These are phyloP conservation scores for Plasmodium blacklocki DNA, from an alignment of 169 alveolate genomes.

Conservation along the genomic window DNA sequence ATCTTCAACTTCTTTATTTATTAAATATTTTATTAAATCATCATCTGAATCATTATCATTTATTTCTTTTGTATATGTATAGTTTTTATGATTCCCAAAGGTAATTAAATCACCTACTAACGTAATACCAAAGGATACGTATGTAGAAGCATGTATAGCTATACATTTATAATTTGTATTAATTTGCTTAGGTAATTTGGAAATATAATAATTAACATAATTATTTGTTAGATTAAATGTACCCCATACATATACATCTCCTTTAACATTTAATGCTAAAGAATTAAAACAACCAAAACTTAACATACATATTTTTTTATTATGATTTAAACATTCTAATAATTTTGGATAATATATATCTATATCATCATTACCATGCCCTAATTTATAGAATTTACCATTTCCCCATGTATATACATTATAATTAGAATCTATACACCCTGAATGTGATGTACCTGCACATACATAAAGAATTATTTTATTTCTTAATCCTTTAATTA, in stretches of 20 bases:
- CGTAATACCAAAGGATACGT: conserved; percentile 19
- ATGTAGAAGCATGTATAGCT: conserved; percentile 51
- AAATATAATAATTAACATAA: conserved; percentile 8
- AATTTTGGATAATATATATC: conserved; percentile 37
- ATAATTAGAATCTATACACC: conserved; percentile 89
- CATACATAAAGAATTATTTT: conserved; percentile 81
- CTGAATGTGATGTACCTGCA: conserved; percentile 91
- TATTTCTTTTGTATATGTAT: neutral
- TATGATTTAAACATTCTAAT: conserved; percentile 24
- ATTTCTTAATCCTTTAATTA: conserved; percentile 60
- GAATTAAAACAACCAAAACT: conserved; percentile 61
- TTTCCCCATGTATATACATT: conserved; percentile 91
- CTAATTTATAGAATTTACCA: conserved; percentile 88
- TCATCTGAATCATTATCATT: conserved; percentile 9
- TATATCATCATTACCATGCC: conserved; percentile 79
- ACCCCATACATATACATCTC: conserved; percentile 89
- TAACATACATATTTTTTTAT: conserved; percentile 46
- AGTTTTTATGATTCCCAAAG: conserved; percentile 9
- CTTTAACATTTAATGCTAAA: conserved; percentile 80
- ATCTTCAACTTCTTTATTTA: neutral
- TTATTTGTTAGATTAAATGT: conserved; percentile 32
- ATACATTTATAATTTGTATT: conserved; percentile 52
- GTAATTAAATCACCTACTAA: conserved; percentile 50
- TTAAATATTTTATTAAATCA: neutral
- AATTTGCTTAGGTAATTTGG: conserved; percentile 35